phyloP scores from a whole-genome alignment of 1,139 yeast genomes.

The Yamadazyma atmosphaerica region DNA sequence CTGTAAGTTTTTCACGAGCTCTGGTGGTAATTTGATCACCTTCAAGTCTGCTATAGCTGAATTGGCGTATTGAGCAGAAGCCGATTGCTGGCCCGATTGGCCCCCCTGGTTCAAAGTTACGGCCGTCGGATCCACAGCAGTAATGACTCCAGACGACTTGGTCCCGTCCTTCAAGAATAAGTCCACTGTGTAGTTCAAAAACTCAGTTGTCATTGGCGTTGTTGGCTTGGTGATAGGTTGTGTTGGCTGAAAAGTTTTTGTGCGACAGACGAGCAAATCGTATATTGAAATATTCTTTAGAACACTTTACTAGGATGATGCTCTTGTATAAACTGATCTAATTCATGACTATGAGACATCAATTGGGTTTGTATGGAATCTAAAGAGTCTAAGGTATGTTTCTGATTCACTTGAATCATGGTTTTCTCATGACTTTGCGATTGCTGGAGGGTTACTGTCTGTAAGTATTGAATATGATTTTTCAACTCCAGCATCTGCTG shows the following conservation, averaged over 20 bases:
- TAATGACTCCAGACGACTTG: slow-evolving; percentile 46
- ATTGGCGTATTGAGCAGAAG: slow-evolving; percentile 30
- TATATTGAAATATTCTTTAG: no score
- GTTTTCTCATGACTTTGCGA: background rate
- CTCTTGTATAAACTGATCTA: background rate
- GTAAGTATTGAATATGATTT: slow-evolving; percentile 30
- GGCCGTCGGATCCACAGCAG: slow-evolving; percentile 40
- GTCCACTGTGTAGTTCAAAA: slow-evolving; percentile 56
- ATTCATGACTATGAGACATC: background rate
- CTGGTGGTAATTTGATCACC: slow-evolving; percentile 49
- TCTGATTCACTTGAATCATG: slow-evolving; percentile 2
- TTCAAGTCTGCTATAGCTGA: slow-evolving; percentile 46
- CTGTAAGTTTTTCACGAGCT: slow-evolving; percentile 20
- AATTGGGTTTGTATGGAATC: background rate
- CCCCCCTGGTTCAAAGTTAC: slow-evolving; percentile 39
- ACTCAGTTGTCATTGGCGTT: slow-evolving; percentile 33
- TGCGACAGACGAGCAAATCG: background rate
- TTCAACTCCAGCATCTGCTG: slow-evolving; percentile 27
- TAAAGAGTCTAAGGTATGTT: background rate
- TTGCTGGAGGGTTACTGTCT: slow-evolving; percentile 9
- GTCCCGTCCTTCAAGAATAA: slow-evolving; percentile 48
- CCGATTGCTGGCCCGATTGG: slow-evolving; percentile 18
- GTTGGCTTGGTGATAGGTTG: background rate
- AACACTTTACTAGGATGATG: background rate
- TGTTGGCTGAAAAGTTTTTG: background rate